Evolutionary conservation across 306 rosid species (phyloP), one percentile per base, ranked within the genome.

Genomic region (Sicyos edulis): DNA sequence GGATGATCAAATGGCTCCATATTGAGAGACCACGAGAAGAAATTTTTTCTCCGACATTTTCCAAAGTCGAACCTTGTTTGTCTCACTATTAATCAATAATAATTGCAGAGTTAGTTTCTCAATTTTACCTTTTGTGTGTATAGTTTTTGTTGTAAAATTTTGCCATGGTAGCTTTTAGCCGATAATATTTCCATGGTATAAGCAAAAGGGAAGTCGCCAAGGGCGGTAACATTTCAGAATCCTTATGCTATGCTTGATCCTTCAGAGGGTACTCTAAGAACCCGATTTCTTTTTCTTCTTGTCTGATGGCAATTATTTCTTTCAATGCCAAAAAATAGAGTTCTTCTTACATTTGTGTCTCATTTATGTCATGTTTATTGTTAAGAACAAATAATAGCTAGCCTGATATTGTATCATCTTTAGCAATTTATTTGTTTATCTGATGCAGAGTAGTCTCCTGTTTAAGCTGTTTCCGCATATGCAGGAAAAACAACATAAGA

Each of bases 31-130:
- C 70, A 64, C 29, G 53, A 65, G 10, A 1, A 26, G 29, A 26
- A 26, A 26, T 42, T 19, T 65, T 19, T 42, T 19, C 26, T 63
- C 50, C 47, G 10, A 63, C 70, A 63, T 34, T 63, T 63, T 17
- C 70, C 20, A 17, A 17, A 62, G 69, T 34, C 42, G 71, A 65
- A 19, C 29, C 34, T 45, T 66, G 55, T 45, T 66, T 19, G 11
- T 66, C 72, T 45, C 71, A 13, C 16, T 66, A 10, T 44, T 45
- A 67, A 47, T 68, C 44, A 49, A 68, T 68, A 68, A 68, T 68
- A 22, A 68, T 68, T 13, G 21, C 37, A 12, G 72, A 68, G 57
- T 21, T 68, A 22, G 21, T 21, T 22, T 68, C 21, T 68, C 8
- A 15, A 14, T 68, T 67, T 8, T 7, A 13, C 53, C 6, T 3